Conservation (phyloP, 306 rosid species). For the Begonia peltatifolia region DNA sequence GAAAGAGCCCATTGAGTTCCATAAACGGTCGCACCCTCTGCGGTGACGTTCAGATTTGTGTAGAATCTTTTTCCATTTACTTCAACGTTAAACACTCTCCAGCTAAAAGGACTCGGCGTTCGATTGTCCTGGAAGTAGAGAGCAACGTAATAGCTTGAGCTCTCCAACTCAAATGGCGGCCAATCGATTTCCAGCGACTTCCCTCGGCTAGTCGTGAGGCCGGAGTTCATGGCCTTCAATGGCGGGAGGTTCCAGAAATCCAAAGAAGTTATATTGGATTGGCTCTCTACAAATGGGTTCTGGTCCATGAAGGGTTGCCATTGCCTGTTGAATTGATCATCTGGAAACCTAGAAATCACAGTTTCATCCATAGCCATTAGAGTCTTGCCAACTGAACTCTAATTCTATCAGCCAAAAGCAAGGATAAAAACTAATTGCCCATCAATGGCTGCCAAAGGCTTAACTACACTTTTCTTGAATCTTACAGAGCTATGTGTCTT, state of each 20-base stretch:
- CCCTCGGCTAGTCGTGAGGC: constrained; percentile 45
- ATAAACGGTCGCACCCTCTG: constrained; percentile 57
- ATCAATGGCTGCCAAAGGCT: too few species aligned
- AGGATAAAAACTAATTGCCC: too few species aligned
- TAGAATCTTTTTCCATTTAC: constrained; percentile 43
- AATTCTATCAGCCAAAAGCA: too few species aligned
- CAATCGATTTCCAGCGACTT: constrained; percentile 47
- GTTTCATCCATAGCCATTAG: background rate
- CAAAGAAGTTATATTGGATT: constrained; percentile 25
- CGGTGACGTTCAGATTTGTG: constrained; percentile 36
- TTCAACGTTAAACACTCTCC: constrained; percentile 60
- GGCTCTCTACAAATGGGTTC: constrained; percentile 30
- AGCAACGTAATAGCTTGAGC: constrained; percentile 49
- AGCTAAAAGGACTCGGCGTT: constrained; percentile 42
- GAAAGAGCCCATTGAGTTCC: constrained; percentile 54
- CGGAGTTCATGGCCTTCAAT: constrained; percentile 18
- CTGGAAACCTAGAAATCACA: constrained; percentile 55
- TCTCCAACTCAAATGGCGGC: constrained; percentile 46
- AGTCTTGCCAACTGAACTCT: too few species aligned
- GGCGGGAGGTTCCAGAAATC: constrained; percentile 87
- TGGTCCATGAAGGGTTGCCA: constrained; percentile 62
- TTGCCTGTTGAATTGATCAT: constrained; percentile 64
- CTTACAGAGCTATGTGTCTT: too few species aligned
- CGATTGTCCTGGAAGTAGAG: constrained; percentile 79
- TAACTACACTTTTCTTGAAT: too few species aligned